Percentiles rank a stretch among this genome's conserved stretches.
These are phyloP conservation scores for Cyclotella distinguenda DNA, from an alignment of 108 stramenopile species.

Conservation along the genomic window DNA sequence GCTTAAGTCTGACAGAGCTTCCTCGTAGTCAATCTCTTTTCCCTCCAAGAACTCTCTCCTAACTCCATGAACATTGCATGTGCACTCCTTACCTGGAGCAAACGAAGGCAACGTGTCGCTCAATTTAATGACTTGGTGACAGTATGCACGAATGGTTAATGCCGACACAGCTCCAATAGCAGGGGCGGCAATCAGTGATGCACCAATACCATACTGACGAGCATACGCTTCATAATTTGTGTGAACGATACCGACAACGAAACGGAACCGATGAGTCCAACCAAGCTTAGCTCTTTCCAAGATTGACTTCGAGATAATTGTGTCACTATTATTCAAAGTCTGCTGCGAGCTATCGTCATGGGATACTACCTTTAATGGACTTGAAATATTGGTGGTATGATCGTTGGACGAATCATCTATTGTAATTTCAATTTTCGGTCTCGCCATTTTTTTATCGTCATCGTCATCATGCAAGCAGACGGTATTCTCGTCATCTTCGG, in stretches of 20 bases:
- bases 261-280: slow-evolving; percentile 85
- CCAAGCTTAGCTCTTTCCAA: slow-evolving; percentile 48
- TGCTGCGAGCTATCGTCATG: slow-evolving; percentile 4
- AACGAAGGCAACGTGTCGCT: slow-evolving; percentile 66
- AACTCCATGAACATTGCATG: slow-evolving; percentile 94
- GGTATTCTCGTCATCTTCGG: neutral
- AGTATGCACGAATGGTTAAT: slow-evolving; percentile 78
- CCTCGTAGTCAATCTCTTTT: slow-evolving; percentile 25
- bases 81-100: slow-evolving; percentile 80
- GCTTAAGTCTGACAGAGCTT: slow-evolving; percentile 7
- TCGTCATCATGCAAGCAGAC: neutral
- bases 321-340: neutral
- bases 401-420: neutral
- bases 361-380: slow-evolving; percentile 1
- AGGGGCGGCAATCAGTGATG: slow-evolving; percentile 69
- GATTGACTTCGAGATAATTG: neutral
- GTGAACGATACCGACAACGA: slow-evolving; percentile 92
- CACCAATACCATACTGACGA: slow-evolving; percentile 63
- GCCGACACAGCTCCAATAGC: slow-evolving; percentile 67
- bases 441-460: neutral
- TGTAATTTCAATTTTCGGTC: slow-evolving; percentile 1
- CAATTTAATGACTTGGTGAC: slow-evolving; percentile 83
- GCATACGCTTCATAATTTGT: slow-evolving; percentile 94
- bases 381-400: neutral
- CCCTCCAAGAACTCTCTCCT: slow-evolving; percentile 78